A percentile compares a stretch with the other conserved stretches of the same genome.
Conservation (phyloP, 352 stramenopile genomes). For the Globisporangium radiosum region DNA sequence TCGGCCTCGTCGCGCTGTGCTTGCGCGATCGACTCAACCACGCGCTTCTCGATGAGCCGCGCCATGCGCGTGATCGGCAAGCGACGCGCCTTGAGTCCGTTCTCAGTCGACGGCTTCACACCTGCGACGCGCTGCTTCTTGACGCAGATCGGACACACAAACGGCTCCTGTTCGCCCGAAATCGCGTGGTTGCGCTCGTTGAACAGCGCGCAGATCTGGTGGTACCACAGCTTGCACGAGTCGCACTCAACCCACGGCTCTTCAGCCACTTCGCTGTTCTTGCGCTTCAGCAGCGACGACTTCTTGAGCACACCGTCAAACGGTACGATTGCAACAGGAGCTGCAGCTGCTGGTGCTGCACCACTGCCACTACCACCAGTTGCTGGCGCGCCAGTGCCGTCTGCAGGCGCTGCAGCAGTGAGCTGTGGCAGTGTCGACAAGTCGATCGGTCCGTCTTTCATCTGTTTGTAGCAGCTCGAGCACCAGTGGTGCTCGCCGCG, state of each 20-base stretch:
- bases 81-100: conserved; percentile 70
- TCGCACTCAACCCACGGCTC: conserved; percentile 98
- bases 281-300: conserved; percentile 93
- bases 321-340: conserved; percentile 16
- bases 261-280: conserved; percentile 97
- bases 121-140: conserved; percentile 74
- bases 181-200: conserved; percentile 98
- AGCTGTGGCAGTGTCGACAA: conserved; percentile 78
- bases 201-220: conserved; percentile 99
- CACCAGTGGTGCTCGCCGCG: conserved; percentile 84
- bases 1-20: conserved; percentile 70
- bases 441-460: conserved; percentile 90
- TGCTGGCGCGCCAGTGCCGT: conserved; percentile 18
- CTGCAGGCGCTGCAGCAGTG: conserved; percentile 44
- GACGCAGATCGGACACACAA: conserved; percentile 83
- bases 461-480: conserved; percentile 86
- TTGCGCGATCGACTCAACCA: conserved; percentile 67
- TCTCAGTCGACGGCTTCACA: conserved; percentile 72
- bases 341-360: conserved; percentile 6
- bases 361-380: conserved; percentile 2
- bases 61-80: conserved; percentile 82
- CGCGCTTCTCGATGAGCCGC: conserved; percentile 74
- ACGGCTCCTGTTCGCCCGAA: conserved; percentile 80
- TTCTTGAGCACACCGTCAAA: conserved; percentile 88
- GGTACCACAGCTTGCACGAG: conserved; percentile 97